Conservation (phyloP, 495 filamentous ascomycete species). For the Barbatosphaeria neglecta region DNA sequence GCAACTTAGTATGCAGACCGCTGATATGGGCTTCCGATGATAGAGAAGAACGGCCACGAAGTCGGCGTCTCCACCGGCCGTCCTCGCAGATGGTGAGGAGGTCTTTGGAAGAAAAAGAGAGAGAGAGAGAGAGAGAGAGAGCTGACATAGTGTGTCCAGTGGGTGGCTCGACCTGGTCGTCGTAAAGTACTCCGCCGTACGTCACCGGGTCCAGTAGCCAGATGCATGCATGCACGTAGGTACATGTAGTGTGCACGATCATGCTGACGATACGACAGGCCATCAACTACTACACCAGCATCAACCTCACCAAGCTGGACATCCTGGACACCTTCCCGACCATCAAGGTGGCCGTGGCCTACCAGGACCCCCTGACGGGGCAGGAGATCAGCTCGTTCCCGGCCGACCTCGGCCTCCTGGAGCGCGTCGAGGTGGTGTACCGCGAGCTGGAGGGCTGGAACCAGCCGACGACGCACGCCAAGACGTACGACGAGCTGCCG, state of each 20-base stretch:
- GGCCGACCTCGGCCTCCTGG: conserved; percentile 11
- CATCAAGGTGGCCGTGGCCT: conserved; percentile 36
- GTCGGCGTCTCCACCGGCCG: not conserved
- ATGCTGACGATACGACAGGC: no score
- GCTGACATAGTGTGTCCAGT: not conserved
- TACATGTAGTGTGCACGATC: no score
- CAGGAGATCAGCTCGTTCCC: conserved; percentile 11
- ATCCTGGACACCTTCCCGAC: conserved; percentile 66
- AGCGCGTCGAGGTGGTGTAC: conserved; percentile 45
- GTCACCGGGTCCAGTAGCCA: not conserved
- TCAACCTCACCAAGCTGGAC: conserved; percentile 80
- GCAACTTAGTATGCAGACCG: no score
- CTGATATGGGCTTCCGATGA: not conserved
- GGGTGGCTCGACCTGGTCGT: not conserved
- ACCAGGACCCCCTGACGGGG: not conserved
- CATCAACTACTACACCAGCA: conserved; percentile 54
- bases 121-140: no score
- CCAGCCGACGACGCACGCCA: conserved; percentile 37
- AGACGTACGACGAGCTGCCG: conserved; percentile 51
- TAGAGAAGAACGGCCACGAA: not conserved
- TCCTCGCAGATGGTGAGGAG: not conserved
- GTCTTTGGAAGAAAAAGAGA: not conserved
- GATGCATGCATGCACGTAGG: no score
- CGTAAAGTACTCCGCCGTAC: not conserved
- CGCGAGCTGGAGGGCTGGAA: conserved; percentile 65